Evolutionary conservation across 1,139 yeast genomes (phyloP), one percentile per base, ranked within the genome.

Genomic region (Candida pseudoviswanathii): DNA sequence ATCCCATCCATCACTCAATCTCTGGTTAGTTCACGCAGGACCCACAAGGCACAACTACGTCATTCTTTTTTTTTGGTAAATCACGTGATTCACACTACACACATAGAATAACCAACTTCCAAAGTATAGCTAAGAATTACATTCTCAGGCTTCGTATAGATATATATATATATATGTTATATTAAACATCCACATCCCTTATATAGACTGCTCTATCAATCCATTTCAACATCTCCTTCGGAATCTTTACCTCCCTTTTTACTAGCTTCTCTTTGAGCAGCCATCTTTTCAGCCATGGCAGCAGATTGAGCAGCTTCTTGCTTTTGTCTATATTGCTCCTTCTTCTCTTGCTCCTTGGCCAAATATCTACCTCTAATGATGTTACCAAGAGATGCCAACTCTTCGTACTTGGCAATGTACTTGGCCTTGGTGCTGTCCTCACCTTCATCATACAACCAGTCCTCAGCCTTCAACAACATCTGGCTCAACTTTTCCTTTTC

Each of bases 391-490:
- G 96, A 81, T 45, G 97, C 96, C 67, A 94, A 85, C 75, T 94
- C 99, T 77, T 95, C 99, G 76, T 92, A 91, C 77, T 89, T 92
- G 66, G 99, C 98, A 75, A 95, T 86, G 81, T 94, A 94, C 73
- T 88, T 90, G 63, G 96, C 99, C 84, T 94, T 92, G 68, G 92
- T 80, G 55, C 98, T 84, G 70, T 94, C 99, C 68, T 89, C 94
- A 66, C 99, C 98, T 51, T 90, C 99, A 55, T 89, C 96, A 74
- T 94, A 95, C 66, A 94, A 83, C 99, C 99, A 94, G 68, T 94
- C 97, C 80, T 95, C 99, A 58, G 98, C 84, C 70, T 86, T 89
- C 66, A 80, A 68, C 68, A 94, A 82, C 80, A 86, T 80, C 53
- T 77, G 88, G 51, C 81, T 70, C 66, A 94, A 81, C 69, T 82